Evolutionary conservation across 2,329 filamentous ascomycete genomes (phyloP), one percentile per base, ranked within the genome.

Genomic region (Arthrobotrys sinensis): DNA sequence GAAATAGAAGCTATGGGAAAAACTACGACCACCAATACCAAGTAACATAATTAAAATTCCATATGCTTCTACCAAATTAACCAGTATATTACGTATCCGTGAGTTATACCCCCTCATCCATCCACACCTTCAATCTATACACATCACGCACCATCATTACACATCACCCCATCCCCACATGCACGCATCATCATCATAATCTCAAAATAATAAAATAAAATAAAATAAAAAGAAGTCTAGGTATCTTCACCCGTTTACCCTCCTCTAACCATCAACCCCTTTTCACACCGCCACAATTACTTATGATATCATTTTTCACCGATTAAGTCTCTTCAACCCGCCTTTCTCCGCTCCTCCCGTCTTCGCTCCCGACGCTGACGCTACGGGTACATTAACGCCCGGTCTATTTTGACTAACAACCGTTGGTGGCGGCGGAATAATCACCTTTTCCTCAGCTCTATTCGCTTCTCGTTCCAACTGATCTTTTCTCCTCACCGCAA

Each of bases 401-500:
- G 32, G 34, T 50, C 32, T 65, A 34, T 53, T 53, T 2, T 48
- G 11, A 28, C 7, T 55, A 6, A 82, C 84, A 76, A 85, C 84
- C 81, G n/a, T n/a, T n/a, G 50, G 50, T 53, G 50, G 83, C 75
- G 83, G 84, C 75, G 85, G 84, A 67, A 84, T 21, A 7, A 85
- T 85, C 65, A 83, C 83, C 52, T 57, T 36, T 57, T 87, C 87
- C 72, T 87, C 87, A 84, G 91, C 92, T 81, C 94, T 88, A 80
- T 87, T 87, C 70, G 88, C 86, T 86, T 98, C 95, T 50, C 91
- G 87, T 83, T 90, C 89, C 10, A 97, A 86, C 87, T 99, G 96
- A 83, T 99, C 96, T 2, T 92, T 91, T 73, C 96, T 87, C 80
- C 96, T 89, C 65, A 92, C 87, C 1, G 96, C 95, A 83, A 99